phyloP scores from a whole-genome alignment of 306 rosid species.

The Medicago truncatula region MtrunA17r5.0-ANR NC_053043.1:8485001-8485500 shows the following conservation, averaged over 20 bases:
- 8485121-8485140: background rate
- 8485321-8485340: constrained; percentile 86
- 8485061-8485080: background rate
- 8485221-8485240: constrained; percentile 74
- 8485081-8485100: background rate
- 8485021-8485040: constrained; percentile 14
- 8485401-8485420: background rate
- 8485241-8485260: constrained; percentile 93
- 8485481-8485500: background rate
- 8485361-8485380: constrained; percentile 4
- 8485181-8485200: background rate
- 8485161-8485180: constrained; percentile 19
- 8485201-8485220: constrained; percentile 23
- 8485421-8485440: constrained; percentile 26
- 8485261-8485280: constrained; percentile 78
- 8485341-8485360: constrained; percentile 34
- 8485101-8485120: background rate
- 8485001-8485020: constrained; percentile 8
- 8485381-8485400: no score
- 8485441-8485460: constrained; percentile 10
- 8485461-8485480: constrained; percentile 5
- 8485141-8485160: constrained; percentile 6
- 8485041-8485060: background rate
- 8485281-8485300: constrained; percentile 81
- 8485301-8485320: constrained; percentile 89